Base-by-base conservation (phyloP, 2,329 filamentous ascomycete genomes). In the Mollisia scopiformis region DNA sequence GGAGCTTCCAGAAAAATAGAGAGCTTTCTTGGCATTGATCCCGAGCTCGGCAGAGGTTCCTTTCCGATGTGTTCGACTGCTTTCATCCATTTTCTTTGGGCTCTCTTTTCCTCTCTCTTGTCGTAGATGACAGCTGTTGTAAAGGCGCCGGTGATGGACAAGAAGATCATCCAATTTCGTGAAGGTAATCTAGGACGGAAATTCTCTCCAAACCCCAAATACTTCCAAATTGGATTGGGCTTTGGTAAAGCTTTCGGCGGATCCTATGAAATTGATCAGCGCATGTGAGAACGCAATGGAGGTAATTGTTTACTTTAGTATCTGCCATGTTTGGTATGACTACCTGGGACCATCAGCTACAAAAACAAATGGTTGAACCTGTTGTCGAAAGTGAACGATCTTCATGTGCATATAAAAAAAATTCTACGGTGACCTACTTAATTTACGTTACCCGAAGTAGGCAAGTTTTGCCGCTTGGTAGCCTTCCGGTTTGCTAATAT, bases 151-250 rank as follows among this genome's bases (percentile, higher is more conserved):
- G 89, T 89, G 58, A 98, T 76, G 50, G 89, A 82, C 76, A 93
- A 87, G 79, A 99, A 99, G 72, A 99, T 97, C 78, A 95, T 87
- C 95, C 95, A 99, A 75, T 98, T 98, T 63, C 95, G 90, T 19
- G 94, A 98, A 7, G 95, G 95, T 19, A 99, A 86, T 76, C 88
- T 92, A 69, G 88, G 84, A 62, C 91, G 90, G 63, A 97, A 85
- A 68, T 89, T 90, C 54, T 94, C 94, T 49, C 72, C 61, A 47
- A 99, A 80, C 59, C 94, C 94, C 79, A 95, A 87, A 84, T 91
- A 90, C 65, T 85, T 47, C 43, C 43, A 47, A 2, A 47, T 13
- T 3, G 43, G 43, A 27, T 47, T 47, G 21, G 43, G 21, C 16
- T 47, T 47, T 25, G 43, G 43, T 23, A 47, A 25, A 13, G 11